Evolutionary conservation across 495 filamentous ascomycete species (phyloP), one percentile per base, ranked within the genome.

Genomic region (Podospora pseudopauciseta): DNA sequence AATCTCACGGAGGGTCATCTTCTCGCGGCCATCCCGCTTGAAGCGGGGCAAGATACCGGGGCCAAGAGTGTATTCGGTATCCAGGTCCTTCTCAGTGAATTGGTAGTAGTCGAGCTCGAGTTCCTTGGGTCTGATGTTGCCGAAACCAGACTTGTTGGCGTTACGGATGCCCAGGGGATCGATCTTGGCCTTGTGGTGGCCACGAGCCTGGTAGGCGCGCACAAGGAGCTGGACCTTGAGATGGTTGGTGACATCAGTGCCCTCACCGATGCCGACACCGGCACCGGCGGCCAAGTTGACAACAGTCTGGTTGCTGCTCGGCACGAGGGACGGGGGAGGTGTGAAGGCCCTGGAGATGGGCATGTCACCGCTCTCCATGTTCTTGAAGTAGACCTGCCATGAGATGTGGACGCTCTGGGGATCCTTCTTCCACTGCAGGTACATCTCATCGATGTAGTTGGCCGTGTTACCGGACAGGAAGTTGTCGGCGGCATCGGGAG

Each of bases 361-460:
- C 91, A 98, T 97, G 72, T 94, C 92, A 78, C 96, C 95, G 67
- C 88, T 89, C 82, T 99, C 95, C 93, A 99, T 97, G 81, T 99
- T 99, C 78, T 88, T 90, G 86, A 99, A 99, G 88, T 99, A 99
- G 71, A 94, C 90, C 83, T 97, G 95, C 95, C 95, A 99, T 77
- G 95, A 99, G 74, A 97, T 85, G 81, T 99, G 95, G 58, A 99
- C 95, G 80, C 91, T 96, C 71, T 88, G 86, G 20, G 96, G 93
- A 74, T 99, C 92, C 68, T 90, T 85, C 83, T 94, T 97, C 95
- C 95, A 99, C 73, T 91, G 87, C 80, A 99, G 80, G 80, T 99
- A 99, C 95, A 99, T 99, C 86, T 97, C 95, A 80, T 99, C 95
- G 79, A 99, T 90, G 81, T 99, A 99, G 83, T 97, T 97, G 78